A percentile compares a stretch with the other conserved stretches of the same genome.
Evolutionary conservation across 176 grass and related monocot genomes (phyloP).

Genomic region (Phyllostachys edulis): DNA sequence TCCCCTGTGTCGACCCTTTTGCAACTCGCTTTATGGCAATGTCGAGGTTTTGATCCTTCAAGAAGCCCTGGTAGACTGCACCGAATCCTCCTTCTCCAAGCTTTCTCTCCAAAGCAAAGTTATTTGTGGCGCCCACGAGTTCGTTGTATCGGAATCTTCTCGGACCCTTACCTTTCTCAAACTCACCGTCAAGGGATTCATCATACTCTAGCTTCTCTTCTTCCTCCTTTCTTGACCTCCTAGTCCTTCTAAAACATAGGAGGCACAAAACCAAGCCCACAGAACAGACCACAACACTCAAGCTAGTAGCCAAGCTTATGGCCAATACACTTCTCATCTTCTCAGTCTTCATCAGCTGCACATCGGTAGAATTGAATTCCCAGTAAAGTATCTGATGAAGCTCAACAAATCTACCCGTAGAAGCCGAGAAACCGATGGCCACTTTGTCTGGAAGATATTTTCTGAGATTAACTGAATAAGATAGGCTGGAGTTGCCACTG

Average conservation of each 20-base stretch:
- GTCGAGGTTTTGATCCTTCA: slow-evolving; percentile 42
- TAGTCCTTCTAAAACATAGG: slow-evolving; percentile 33
- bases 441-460: slow-evolving; percentile 42
- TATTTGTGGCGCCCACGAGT: slow-evolving; percentile 38
- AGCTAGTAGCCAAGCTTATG: slow-evolving; percentile 23
- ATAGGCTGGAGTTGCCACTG: slow-evolving; percentile 36
- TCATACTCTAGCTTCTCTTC: slow-evolving; percentile 23
- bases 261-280: slow-evolving; percentile 39
- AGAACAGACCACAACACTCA: slow-evolving; percentile 7
- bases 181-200: slow-evolving; percentile 41
- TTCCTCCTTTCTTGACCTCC: slow-evolving; percentile 25
- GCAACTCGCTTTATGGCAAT: slow-evolving; percentile 68
- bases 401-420: slow-evolving; percentile 46
- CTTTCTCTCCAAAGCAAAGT: slow-evolving; percentile 58
- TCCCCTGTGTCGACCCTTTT: slow-evolving; percentile 57
- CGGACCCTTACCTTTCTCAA: slow-evolving; percentile 61
- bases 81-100: slow-evolving; percentile 77
- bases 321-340: slow-evolving; percentile 32
- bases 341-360: slow-evolving; percentile 31
- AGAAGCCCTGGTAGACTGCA: slow-evolving; percentile 55
- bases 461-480: slow-evolving; percentile 45
- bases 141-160: slow-evolving; percentile 51
- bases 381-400: slow-evolving; percentile 60
- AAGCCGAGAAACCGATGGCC: slow-evolving; percentile 57
- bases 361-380: slow-evolving; percentile 61